Percentiles rank a stretch among this genome's conserved stretches.
phyloP scores from a whole-genome alignment of 768 basidiomycete genomes.

The Pleurotus cornucopiae region DNA sequence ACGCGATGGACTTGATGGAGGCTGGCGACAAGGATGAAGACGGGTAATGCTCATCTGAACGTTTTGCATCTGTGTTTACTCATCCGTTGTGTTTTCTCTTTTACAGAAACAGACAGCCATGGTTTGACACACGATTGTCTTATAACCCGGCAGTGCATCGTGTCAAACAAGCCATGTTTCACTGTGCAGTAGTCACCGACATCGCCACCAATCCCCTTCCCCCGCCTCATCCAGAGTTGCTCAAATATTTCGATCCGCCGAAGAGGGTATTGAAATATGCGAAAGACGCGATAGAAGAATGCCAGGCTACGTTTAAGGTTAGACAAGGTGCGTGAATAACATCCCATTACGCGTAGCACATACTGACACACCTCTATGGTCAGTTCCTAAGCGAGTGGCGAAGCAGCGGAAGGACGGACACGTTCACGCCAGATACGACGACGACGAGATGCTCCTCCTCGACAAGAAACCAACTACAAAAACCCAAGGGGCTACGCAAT shows the following conservation, averaged over 20 bases:
- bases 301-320: conserved; percentile 67
- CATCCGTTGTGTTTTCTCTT: not conserved
- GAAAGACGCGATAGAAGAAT: conserved; percentile 49
- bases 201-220: conserved; percentile 71
- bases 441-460: conserved; percentile 53
- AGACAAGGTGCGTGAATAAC: conserved; percentile 54
- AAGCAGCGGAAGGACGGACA: conserved; percentile 61
- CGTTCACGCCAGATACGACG: conserved; percentile 58
- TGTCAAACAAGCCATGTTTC: conserved; percentile 90
- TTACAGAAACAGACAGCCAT: conserved; percentile 53
- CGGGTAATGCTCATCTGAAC: conserved; percentile 40
- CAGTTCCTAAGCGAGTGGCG: conserved; percentile 62
- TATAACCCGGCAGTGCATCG: conserved; percentile 91
- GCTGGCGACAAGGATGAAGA: conserved; percentile 73
- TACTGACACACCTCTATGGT: not conserved
- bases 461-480: conserved; percentile 27
- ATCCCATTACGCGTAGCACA: not conserved
- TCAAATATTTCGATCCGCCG: conserved; percentile 83
- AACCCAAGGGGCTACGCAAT: conserved; percentile 12
- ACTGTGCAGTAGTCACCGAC: conserved; percentile 75
- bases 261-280: conserved; percentile 61
- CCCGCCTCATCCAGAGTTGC: conserved; percentile 80
- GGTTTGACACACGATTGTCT: conserved; percentile 75
- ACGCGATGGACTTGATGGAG: conserved; percentile 82
- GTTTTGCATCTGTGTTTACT: not conserved